Evolutionary conservation across 208 protist genomes (phyloP), one percentile per base, ranked within the genome.

Genomic region (Herpetomonas samuelpessoai): DNA sequence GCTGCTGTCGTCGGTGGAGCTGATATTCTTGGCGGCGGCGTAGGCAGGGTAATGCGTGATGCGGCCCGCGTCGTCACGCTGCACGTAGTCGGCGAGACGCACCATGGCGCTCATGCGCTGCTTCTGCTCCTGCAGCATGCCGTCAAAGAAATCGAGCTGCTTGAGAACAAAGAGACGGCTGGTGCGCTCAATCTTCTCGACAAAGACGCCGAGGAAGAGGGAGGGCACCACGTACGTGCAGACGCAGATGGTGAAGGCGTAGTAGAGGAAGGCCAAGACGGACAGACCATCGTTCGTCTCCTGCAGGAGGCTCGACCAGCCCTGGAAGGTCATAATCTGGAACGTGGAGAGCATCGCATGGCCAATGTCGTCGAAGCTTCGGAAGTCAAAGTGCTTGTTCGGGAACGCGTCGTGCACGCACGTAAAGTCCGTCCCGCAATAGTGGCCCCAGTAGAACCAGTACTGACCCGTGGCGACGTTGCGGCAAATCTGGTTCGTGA

Each of bases 321-420:
- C 88, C 66, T 97, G 91, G 57, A 93, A 88, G 9, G 89, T 96
- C 74, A 88, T 85, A 49, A 97, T 88, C 60, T 95, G 85, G 54
- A 92, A 97, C 25, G 81, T 69, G 10, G 89, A 81, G 19, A 97
- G 76, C 67, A 94, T 73, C 35, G 91, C 87, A 51, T 93, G 83
- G 0, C 86, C 82, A 41, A 96, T 73, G 58, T 96, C 85, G 71
- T 98, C 95, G 74, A 97, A 98, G 73, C 85, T 95, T 54, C 74
- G 81, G 72, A 86, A 86, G 65, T 68, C 70, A 59, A 81, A 90
- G 62, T 96, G 83, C 24, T 89, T 89, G 59, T 95, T 97, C 7
- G 69, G 63, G 60, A 78, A 86, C 19, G 24, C 47, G 47, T 80
- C 78, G 4, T 35, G 21, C 16, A 78, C 51, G 61, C 92, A 95